Evolutionary conservation across 2,329 filamentous ascomycete genomes (phyloP), one percentile per base, ranked within the genome.

Genomic region (Ophiostoma populinum): DNA sequence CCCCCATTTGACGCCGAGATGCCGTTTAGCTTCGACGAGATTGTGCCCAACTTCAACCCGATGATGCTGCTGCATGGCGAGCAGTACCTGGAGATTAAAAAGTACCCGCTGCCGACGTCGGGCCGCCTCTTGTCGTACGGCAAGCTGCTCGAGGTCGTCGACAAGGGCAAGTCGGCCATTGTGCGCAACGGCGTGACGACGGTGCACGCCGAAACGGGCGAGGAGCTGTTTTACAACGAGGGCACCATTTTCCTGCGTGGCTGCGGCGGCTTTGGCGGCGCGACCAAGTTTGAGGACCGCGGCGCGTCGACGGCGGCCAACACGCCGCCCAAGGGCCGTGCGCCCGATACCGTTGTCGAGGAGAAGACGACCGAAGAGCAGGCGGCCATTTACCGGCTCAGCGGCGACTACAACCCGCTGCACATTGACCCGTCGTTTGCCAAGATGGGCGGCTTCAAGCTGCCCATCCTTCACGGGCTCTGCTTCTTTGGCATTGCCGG

Each of bases 51-150:
- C 67, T 98, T 94, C 66, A 83, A 74, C 24, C 87, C 86, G 42
- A 94, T 93, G 83, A 94, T 94, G 85, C 74, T 98, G 34, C 78
- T 98, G 17, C 90, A 98, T 62, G 90, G 90, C 52, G 90, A 98
- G 66, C 90, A 98, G 58, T 98, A 86, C 61, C 81, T 98, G 44
- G 90, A 98, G 60, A 70, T 98, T 51, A 75, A 77, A 53, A 83
- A 87, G 57, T 92, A 75, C 62, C 90, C 90, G 26, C 80, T 95
- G 48, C 87, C 87, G 24, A 94, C 86, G 21, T 69, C 75, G 37
- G 85, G 70, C 34, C 76, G 73, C 38, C 75, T 92, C 33, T 56
- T 80, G 47, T 82, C 79, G 38, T 72, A 75, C 51, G 79, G 75
- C 40, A 76, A 75, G 54, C 75, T 98, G 39, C 71, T 98, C 42